Conservation (phyloP, 1,284 basidiomycete species). For the Ceratobasidium sp. region DNA sequence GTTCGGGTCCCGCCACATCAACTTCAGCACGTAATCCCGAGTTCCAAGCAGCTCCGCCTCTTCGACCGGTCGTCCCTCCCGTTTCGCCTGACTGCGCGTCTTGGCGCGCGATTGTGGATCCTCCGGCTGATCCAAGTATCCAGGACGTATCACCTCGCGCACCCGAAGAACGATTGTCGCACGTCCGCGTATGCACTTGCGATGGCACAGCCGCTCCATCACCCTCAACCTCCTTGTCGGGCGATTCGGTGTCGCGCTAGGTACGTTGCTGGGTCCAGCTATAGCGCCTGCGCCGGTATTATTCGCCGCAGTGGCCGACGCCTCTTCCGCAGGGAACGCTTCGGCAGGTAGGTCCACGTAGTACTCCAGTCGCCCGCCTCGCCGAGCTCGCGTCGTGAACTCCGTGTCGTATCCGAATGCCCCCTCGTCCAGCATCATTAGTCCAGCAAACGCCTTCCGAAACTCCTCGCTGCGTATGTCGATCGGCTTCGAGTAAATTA, state of each 20-base stretch:
- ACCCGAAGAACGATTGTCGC: slow-evolving; percentile 26
- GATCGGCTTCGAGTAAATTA: slow-evolving; percentile 10
- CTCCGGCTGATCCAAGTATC: background rate
- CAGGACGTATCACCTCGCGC: background rate
- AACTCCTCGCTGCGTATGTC: slow-evolving; percentile 2
- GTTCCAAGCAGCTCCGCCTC: background rate
- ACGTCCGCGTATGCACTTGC: slow-evolving; percentile 24
- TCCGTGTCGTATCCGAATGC: slow-evolving; percentile 4
- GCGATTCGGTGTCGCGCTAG: background rate
- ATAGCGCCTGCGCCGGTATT: background rate
- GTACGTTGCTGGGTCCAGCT: background rate
- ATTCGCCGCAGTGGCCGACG: too few species aligned
- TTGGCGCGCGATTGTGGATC: background rate
- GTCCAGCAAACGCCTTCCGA: slow-evolving; percentile 9
- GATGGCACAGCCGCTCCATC: slow-evolving; percentile 20
- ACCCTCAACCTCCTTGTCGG: slow-evolving; percentile 18
- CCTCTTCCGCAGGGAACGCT: background rate
- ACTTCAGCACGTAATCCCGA: slow-evolving; percentile 18
- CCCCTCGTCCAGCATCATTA: slow-evolving; percentile 1
- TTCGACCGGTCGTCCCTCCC: background rate
- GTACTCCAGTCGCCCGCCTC: slow-evolving; percentile 4
- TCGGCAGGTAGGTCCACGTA: slow-evolving; percentile 13
- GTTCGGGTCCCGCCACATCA: slow-evolving; percentile 28
- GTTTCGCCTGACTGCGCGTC: background rate
- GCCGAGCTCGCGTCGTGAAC: background rate